phyloP scores from a whole-genome alignment of 441 rosid species.

The Pelargonium australe region DNA sequence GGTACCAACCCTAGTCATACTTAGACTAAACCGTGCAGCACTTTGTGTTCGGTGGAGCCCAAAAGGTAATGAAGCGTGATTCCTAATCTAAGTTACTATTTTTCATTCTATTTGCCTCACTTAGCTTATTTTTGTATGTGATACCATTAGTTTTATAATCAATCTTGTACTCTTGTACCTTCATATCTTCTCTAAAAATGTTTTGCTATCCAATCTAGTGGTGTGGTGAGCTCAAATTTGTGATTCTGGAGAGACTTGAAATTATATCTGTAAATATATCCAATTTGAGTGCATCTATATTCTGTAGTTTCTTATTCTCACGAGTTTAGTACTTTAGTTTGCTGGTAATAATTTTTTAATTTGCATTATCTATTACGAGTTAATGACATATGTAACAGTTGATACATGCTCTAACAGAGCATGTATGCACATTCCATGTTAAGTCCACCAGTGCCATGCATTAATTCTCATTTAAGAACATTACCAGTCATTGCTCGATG shows the following conservation, averaged over 20 bases:
- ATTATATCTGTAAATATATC: not conserved
- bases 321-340: not conserved
- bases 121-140: not conserved
- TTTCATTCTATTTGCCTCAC: not conserved
- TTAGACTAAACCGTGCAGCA: constrained; percentile 93
- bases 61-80: constrained; percentile 42
- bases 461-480: not conserved
- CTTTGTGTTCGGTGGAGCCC: constrained; percentile 98
- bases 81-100: not conserved
- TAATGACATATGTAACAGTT: not conserved
- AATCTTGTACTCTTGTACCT: not conserved
- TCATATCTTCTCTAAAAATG: not conserved
- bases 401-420: constrained; percentile 1
- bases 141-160: not conserved
- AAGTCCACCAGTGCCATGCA: not conserved
- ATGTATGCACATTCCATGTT: constrained; percentile 1
- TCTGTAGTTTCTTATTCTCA: not conserved
- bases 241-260: not conserved
- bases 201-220: not conserved
- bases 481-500: not conserved
- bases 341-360: not conserved
- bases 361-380: not conserved
- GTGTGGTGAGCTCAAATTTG: not conserved
- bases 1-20: constrained; percentile 94
- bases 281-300: not conserved